Percentiles rank a stretch among this genome's conserved stretches.
Conservation (phyloP, 2,329 filamentous ascomycete genomes). For the Hypoxylon sp. region DNA sequence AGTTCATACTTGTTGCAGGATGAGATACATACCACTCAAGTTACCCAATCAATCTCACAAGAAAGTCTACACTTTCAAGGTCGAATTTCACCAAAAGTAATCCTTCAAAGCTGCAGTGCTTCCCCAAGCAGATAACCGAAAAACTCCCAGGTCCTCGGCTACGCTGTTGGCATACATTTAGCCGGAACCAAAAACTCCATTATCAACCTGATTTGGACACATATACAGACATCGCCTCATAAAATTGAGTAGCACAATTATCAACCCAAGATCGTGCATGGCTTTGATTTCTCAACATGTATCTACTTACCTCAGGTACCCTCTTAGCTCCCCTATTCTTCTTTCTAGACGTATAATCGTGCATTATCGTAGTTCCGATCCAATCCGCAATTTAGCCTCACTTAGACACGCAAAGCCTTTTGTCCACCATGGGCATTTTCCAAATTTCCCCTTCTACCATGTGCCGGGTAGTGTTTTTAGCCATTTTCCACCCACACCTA, state of each 20-base stretch:
- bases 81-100: too few relatives aligned
- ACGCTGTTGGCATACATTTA: slow-evolving; percentile 23
- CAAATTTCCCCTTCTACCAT: background rate
- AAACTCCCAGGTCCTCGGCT: slow-evolving; percentile 3
- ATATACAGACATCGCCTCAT: slow-evolving; percentile 26
- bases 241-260: background rate
- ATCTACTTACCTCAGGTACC: too few relatives aligned
- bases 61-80: background rate
- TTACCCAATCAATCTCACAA: background rate
- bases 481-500: background rate
- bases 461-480: slow-evolving; percentile 3
- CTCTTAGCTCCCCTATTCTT: background rate
- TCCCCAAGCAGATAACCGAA: too few relatives aligned
- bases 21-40: too few relatives aligned
- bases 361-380: background rate
- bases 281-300: background rate
- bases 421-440: slow-evolving; percentile 7
- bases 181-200: slow-evolving; percentile 19
- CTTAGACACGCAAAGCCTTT: background rate
- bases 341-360: background rate
- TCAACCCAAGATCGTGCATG: background rate
- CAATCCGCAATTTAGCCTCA: background rate
- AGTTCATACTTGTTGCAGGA: too few relatives aligned
- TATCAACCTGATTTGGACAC: slow-evolving; percentile 35
- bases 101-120: too few relatives aligned